These are phyloP conservation scores for Dactylellina parvicollis DNA, from an alignment of 2,329 filamentous ascomycete species.

Conservation along the genomic window DNA sequence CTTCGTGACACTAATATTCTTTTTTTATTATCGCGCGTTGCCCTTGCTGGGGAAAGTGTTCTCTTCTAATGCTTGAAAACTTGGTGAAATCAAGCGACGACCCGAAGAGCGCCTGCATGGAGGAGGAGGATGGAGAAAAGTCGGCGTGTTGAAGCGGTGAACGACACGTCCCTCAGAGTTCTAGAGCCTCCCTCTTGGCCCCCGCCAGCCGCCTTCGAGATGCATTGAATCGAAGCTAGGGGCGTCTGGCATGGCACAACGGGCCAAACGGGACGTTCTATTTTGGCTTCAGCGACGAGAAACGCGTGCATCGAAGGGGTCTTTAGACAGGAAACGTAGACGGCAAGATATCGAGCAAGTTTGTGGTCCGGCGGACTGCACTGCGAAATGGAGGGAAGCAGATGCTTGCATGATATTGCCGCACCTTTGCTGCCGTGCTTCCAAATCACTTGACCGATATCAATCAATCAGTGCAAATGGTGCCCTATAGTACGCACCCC, in stretches of 20 bases:
- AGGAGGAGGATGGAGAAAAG: constrained; percentile 41
- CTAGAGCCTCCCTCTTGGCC: constrained; percentile 22
- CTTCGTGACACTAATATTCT: constrained; percentile 5
- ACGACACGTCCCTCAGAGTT: constrained; percentile 16
- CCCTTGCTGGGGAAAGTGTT: constrained; percentile 39
- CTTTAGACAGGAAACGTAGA: constrained; percentile 24
- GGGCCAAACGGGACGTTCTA: background rate
- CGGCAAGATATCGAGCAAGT: constrained; percentile 4
- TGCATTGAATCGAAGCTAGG: constrained; percentile 7
- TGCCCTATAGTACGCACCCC: background rate
- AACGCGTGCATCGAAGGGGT: constrained; percentile 1
- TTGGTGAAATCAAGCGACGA: constrained; percentile 50
- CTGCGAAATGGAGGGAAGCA: background rate
- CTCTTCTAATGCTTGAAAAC: constrained; percentile 3
- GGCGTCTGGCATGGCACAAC: background rate
- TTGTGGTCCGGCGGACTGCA: background rate
- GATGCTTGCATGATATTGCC: constrained; percentile 12
- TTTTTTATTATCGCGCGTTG: constrained; percentile 49
- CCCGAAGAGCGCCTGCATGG: constrained; percentile 36
- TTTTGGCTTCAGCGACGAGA: constrained; percentile 15
- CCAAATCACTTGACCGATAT: constrained; percentile 30
- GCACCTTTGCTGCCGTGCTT: constrained; percentile 8
- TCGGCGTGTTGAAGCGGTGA: constrained; percentile 27
- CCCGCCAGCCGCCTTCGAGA: constrained; percentile 18
- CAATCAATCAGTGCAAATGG: background rate